Conservation (phyloP, 345 rosid genomes). For the Corchorus olitorius region DNA sequence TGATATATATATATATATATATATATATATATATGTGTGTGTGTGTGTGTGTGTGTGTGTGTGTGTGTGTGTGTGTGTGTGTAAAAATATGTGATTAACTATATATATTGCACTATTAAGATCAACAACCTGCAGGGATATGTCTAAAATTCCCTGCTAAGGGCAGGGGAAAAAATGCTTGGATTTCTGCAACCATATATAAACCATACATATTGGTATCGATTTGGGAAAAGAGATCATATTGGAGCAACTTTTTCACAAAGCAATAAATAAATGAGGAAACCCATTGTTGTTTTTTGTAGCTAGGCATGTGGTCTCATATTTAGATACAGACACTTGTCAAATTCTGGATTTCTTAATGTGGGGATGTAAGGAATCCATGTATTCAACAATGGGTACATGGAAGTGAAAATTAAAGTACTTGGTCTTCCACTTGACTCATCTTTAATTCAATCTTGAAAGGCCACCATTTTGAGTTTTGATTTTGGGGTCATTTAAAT, state of each 20-base stretch:
- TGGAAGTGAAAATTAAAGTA: neutral
- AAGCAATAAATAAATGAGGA: no score
- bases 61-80: no score
- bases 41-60: no score
- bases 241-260: no score
- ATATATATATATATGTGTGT: no score
- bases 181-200: neutral
- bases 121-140: no score
- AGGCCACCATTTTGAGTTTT: neutral
- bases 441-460: neutral
- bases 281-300: no score
- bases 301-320: no score
- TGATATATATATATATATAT: no score
- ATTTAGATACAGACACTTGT: no score
- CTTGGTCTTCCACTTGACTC: conserved; percentile 17
- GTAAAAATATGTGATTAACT: no score
- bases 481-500: neutral
- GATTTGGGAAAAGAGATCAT: neutral
- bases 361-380: conserved; percentile 4
- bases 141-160: neutral
- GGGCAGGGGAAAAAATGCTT: neutral
- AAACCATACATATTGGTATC: neutral
- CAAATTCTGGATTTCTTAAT: no score
- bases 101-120: neutral
- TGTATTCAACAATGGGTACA: neutral